phyloP scores from a whole-genome alignment of 352 stramenopile genomes.

The Globisporangium nunn region DNA sequence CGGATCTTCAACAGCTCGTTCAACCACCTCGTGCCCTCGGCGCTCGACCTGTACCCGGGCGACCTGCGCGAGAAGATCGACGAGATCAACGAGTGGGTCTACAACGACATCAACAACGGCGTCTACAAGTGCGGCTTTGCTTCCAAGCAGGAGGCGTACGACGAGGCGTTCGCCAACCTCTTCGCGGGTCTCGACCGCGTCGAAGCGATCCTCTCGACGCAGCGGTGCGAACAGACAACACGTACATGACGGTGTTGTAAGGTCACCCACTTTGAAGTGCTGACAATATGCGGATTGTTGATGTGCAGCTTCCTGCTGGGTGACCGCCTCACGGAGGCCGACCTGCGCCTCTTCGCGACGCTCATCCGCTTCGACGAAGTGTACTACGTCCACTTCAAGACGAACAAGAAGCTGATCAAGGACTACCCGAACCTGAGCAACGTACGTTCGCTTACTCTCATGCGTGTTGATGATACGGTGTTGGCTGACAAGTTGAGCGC shows the following conservation, averaged over 20 bases:
- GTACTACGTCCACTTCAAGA: slow-evolving; percentile 86
- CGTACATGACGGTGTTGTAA: too few species aligned
- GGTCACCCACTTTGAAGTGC: not conserved
- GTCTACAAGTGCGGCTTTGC: slow-evolving; percentile 91
- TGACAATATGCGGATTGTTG: not conserved
- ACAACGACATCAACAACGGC: slow-evolving; percentile 90
- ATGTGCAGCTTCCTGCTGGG: slow-evolving; percentile 42
- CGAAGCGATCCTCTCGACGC: slow-evolving; percentile 55
- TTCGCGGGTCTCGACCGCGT: slow-evolving; percentile 68
- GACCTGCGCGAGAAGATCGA: slow-evolving; percentile 81
- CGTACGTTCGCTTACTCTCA: slow-evolving; percentile 20
- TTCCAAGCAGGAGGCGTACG: slow-evolving; percentile 84
- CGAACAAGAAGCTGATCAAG: slow-evolving; percentile 84
- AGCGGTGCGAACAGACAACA: slow-evolving; percentile 26
- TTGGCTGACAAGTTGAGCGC: not conserved
- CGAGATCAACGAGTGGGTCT: slow-evolving; percentile 89
- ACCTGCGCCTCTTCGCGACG: slow-evolving; percentile 77
- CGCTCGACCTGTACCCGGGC: slow-evolving; percentile 73
- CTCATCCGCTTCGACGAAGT: slow-evolving; percentile 80
- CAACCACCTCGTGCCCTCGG: slow-evolving; percentile 56
- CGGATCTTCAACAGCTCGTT: slow-evolving; percentile 87
- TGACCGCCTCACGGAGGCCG: slow-evolving; percentile 65
- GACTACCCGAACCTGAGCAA: slow-evolving; percentile 86
- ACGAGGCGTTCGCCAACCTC: slow-evolving; percentile 64
- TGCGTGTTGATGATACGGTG: not conserved